Evolutionary conservation across 306 rosid genomes (phyloP), one percentile per base, ranked within the genome.

Genomic region (Calophaca sinica): DNA sequence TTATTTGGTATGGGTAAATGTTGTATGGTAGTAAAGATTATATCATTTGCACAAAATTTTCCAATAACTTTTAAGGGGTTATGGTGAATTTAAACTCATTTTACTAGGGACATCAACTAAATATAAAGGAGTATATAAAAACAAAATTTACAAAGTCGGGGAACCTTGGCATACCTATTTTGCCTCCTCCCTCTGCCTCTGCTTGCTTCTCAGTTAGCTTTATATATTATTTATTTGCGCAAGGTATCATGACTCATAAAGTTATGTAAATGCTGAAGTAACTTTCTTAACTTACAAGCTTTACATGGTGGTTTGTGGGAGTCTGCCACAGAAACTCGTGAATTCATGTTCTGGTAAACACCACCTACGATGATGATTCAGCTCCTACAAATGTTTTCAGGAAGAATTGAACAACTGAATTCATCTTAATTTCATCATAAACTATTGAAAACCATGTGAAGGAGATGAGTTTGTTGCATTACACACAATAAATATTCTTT

Each of bases 351-450:
- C 62, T 29, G 44, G 54, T 61, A 39, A 36, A 36, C 3, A 62
- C 38, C 62, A 45, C 11, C 50, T 57, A 9, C 28, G 36, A 7
- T 71, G 9, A 63, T 49, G 32, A 57, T 66, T 70, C 39, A 71
- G 55, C 60, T 50, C 63, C 50, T 65, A 62, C 61, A 33, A 78
- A 38, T 61, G 69, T 13, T 41, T 63, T 33, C 48, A 69, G 63
- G 46, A 51, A 7, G 62, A 71, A 61, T 38, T 59, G 75, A 45
- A 71, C 20, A 7, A 4, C 62, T 5, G 13, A 33, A n/a, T n/a
- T 45, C 50, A 63, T 52, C 26, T 62, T 62, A 13, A 53, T 48
- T 28, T 36, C 13, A 61, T 51, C 49, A 50, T 28, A 62, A 52
- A 26, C 26, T 41, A 42, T 55, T 55, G 29, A 45, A 32, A 68